Evolutionary conservation across 768 basidiomycete genomes (phyloP).

Genomic region (Phylloporus arenicola): DNA sequence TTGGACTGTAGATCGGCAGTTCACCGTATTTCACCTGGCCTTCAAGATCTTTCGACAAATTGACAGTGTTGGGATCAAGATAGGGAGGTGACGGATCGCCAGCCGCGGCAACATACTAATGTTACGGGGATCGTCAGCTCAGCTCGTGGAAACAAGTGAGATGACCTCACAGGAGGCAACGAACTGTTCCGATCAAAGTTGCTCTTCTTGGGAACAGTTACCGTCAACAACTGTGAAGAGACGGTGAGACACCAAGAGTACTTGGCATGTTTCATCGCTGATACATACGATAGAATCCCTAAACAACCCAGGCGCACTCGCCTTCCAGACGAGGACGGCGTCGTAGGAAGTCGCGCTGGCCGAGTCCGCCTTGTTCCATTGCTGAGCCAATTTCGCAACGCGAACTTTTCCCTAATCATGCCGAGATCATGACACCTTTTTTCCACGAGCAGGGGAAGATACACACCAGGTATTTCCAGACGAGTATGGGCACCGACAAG

Average conservation of each 20-base stretch:
- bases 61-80: slow-evolving; percentile 22
- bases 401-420: slow-evolving; percentile 38
- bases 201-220: slow-evolving; percentile 35
- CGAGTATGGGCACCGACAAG: slow-evolving; percentile 36
- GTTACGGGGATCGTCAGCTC: not conserved
- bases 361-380: slow-evolving; percentile 39
- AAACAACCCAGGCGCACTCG: slow-evolving; percentile 37
- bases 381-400: slow-evolving; percentile 32
- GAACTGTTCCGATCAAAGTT: slow-evolving; percentile 39
- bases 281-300: slow-evolving; percentile 32
- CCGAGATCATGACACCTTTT: not conserved
- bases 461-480: slow-evolving; percentile 45
- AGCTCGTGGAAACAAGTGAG: not conserved
- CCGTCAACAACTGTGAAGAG: slow-evolving; percentile 31
- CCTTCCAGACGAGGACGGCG: slow-evolving; percentile 37
- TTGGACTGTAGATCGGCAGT: slow-evolving; percentile 36
- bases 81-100: slow-evolving; percentile 31
- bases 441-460: slow-evolving; percentile 1
- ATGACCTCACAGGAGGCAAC: slow-evolving; percentile 38
- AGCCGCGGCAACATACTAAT: slow-evolving; percentile 38
- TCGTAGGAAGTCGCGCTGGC: slow-evolving; percentile 20
- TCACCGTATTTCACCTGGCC: slow-evolving; percentile 33
- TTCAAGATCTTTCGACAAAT: slow-evolving; percentile 22
- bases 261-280: not conserved
- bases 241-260: not conserved